Evolutionary conservation across 352 stramenopile genomes (phyloP).

Genomic region (Phytophthora kernoviae): DNA sequence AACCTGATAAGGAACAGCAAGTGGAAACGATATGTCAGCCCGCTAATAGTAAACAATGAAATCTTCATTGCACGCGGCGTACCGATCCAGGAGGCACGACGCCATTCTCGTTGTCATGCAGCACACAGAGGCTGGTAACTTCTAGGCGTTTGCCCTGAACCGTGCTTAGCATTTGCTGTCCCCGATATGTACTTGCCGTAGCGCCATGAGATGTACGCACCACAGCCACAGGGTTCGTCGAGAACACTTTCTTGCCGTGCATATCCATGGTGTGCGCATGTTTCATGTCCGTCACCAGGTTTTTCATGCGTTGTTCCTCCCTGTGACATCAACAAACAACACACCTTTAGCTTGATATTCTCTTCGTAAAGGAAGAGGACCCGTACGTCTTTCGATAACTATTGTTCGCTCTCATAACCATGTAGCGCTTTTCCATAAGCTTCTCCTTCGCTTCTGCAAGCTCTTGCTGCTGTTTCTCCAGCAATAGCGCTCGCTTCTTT

Average conservation of each 20-base stretch:
- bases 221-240: constrained; percentile 42
- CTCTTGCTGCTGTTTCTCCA: constrained; percentile 62
- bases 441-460: constrained; percentile 67
- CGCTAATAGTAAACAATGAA: background rate
- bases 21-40: background rate
- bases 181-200: constrained; percentile 66
- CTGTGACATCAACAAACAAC: constrained; percentile 29
- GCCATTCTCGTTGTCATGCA: constrained; percentile 66
- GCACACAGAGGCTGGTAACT: constrained; percentile 67
- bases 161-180: constrained; percentile 71
- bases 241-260: constrained; percentile 69
- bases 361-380: background rate
- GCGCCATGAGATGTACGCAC: constrained; percentile 46
- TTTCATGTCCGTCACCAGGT: constrained; percentile 64
- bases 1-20: constrained; percentile 12
- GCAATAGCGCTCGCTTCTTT: constrained; percentile 50
- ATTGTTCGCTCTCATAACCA: constrained; percentile 61
- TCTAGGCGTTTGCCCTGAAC: constrained; percentile 77
- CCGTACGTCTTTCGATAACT: constrained; percentile 58
- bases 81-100: constrained; percentile 54
- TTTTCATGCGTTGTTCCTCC: constrained; percentile 73
- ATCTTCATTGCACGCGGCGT: background rate
- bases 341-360: background rate
- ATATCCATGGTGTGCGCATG: constrained; percentile 67
- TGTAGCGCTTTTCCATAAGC: constrained; percentile 75